Conservation (phyloP, 208 protist species). For the Strigomonas galati region DNA sequence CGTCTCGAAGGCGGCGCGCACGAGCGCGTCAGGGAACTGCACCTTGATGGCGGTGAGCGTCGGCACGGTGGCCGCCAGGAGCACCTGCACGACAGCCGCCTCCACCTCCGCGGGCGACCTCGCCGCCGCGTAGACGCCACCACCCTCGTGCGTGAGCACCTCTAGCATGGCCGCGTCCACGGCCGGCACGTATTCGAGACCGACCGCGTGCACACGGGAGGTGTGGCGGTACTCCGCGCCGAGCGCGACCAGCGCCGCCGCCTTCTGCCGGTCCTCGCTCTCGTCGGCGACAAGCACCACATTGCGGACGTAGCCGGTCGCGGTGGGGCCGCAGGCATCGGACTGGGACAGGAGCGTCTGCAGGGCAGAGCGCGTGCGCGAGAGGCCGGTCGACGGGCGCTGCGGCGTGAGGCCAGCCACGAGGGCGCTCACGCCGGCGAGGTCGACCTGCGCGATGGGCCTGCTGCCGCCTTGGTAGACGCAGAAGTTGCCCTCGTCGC, state of each 20-base stretch:
- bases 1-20: constrained; percentile 8
- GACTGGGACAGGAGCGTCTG: constrained; percentile 21
- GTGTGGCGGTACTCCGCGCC: constrained; percentile 15
- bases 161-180: constrained; percentile 38
- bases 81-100: constrained; percentile 29
- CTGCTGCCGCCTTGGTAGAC: constrained; percentile 27
- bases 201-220: constrained; percentile 55
- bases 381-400: constrained; percentile 14
- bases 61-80: constrained; percentile 42
- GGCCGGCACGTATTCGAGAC: constrained; percentile 14
- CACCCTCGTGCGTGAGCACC: constrained; percentile 39
- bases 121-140: constrained; percentile 35
- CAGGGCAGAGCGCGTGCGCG: constrained; percentile 37
- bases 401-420: constrained; percentile 24
- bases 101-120: constrained; percentile 15
- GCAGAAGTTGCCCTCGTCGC: constrained; percentile 14
- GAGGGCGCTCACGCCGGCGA: constrained; percentile 6
- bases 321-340: constrained; percentile 23
- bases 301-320: constrained; percentile 61
- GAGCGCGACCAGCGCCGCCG: constrained; percentile 32
- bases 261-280: constrained; percentile 15
- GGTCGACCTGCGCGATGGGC: constrained; percentile 17
- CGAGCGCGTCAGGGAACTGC: constrained; percentile 21
- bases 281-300: constrained; percentile 64
- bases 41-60: constrained; percentile 42